Percentiles rank a stretch among this genome's conserved stretches.
phyloP scores from a whole-genome alignment of 2,329 filamentous ascomycete species.

The Nigrospora oryzae region DNA sequence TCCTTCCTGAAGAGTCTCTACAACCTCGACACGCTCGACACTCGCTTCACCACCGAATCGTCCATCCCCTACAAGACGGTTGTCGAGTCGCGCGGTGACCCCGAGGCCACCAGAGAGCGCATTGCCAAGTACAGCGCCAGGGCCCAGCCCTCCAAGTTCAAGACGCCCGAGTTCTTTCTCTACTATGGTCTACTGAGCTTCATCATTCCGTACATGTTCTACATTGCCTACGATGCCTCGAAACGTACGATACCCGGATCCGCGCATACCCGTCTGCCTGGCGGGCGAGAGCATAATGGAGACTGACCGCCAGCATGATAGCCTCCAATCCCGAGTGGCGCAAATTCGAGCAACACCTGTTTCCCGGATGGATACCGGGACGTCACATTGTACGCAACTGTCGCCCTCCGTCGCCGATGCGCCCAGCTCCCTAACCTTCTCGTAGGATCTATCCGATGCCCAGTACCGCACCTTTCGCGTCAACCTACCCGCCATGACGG shows the following conservation, averaged over 20 bases:
- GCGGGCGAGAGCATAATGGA: conserved; percentile 7
- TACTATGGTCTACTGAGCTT: conserved; percentile 65
- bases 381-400: conserved; percentile 65
- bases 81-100: conserved; percentile 40
- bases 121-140: conserved; percentile 32
- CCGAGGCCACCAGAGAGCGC: conserved; percentile 27
- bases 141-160: conserved; percentile 67
- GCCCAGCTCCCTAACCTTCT: background rate
- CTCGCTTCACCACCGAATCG: conserved; percentile 60
- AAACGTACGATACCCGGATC: conserved; percentile 45
- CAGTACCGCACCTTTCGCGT: conserved; percentile 81
- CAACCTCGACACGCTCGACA: conserved; percentile 54
- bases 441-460: conserved; percentile 75
- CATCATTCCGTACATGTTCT: conserved; percentile 80
- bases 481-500: conserved; percentile 74
- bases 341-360: conserved; percentile 63
- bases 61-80: conserved; percentile 56
- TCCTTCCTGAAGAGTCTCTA: conserved; percentile 40
- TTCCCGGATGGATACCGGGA: conserved; percentile 83
- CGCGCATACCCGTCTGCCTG: too few relatives aligned
- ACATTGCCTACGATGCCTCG: conserved; percentile 79
- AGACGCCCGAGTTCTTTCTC: conserved; percentile 73
- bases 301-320: conserved; percentile 25
- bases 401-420: conserved; percentile 2
- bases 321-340: conserved; percentile 74